phyloP scores from a whole-genome alignment of 441 rosid genomes.

The Syzygium malaccense region DNA sequence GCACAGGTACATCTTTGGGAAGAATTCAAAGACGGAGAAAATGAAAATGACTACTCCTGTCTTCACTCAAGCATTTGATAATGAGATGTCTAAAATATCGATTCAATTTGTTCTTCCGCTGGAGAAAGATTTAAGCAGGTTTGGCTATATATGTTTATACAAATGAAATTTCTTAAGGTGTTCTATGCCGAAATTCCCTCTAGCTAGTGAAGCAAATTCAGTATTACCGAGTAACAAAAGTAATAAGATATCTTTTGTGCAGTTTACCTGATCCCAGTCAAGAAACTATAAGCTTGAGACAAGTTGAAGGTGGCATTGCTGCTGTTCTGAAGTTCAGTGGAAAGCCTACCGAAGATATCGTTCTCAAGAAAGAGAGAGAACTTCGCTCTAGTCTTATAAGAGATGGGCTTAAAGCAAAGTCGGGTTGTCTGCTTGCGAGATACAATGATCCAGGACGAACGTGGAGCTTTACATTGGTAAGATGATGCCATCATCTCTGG shows the following conservation, averaged over 20 bases:
- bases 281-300: constrained; percentile 51
- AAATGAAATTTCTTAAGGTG: neutral
- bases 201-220: neutral
- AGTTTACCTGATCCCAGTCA: constrained; percentile 69
- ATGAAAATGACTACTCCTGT: constrained; percentile 84
- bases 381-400: constrained; percentile 39
- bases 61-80: constrained; percentile 63
- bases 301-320: constrained; percentile 61
- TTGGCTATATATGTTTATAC: neutral
- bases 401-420: constrained; percentile 61
- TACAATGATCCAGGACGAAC: constrained; percentile 90
- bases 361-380: constrained; percentile 41
- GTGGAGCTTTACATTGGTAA: constrained; percentile 66
- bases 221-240: neutral
- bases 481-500: neutral
- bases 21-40: constrained; percentile 62
- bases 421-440: constrained; percentile 72
- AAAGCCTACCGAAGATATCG: constrained; percentile 63
- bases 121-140: constrained; percentile 65
- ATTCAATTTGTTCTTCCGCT: constrained; percentile 73
- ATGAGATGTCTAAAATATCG: constrained; percentile 38
- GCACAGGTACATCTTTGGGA: constrained; percentile 71
- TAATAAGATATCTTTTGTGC: neutral
- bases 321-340: constrained; percentile 79
- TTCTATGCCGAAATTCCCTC: neutral